Base-by-base conservation (phyloP, 176 grass and related monocot genomes). In the Cymbopogon citratus region DNA sequence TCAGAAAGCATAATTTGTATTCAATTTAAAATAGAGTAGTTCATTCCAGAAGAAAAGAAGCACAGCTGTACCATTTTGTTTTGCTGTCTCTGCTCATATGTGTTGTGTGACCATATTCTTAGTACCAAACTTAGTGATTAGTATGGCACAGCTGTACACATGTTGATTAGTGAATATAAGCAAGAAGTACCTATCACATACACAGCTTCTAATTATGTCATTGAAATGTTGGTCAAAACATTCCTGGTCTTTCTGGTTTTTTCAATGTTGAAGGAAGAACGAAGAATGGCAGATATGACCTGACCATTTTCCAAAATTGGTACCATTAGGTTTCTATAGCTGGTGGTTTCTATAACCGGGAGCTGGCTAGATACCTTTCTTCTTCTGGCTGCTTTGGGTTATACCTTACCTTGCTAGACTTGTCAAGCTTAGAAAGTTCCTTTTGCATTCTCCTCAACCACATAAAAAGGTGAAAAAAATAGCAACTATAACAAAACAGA, bases 301-400 rank as follows among this genome's bases (percentile, higher is more conserved):
- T 35, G 44, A 48, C 13, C 3, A 33, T 60, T 5, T 35, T 12
- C 49, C 36, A 77, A 67, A 70, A 35, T 9, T 60, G 64, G 26
- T 43, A 34, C 27, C 36, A 34, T 59, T 69, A 66, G 64, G n/a
- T 85, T 71, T 85, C 66, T 63, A 23, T 49, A 79, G 54, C n/a
- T 71, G 44, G n/a, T 15, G n/a, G 51, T 9, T 23, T 23, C 54
- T 57, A 64, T 85, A 70, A 40, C 41, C 64, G 1, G 31, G 31
- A 86, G 40, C 38, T 69, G 73, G 48, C n/a, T 57, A 12, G 36
- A 45, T 77, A 34, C 73, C 46, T 60, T 59, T 43, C 8, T 84
- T 4, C 7, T 69, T 69, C n/a, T 77, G 18, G 35, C 51, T 31
- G 73, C 63, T 45, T 77, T 84, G 40, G 36, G 64, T 54, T 57